phyloP scores from a whole-genome alignment of 371 early-diverging fungal species.

The Caulochytrium protostelioides region DNA sequence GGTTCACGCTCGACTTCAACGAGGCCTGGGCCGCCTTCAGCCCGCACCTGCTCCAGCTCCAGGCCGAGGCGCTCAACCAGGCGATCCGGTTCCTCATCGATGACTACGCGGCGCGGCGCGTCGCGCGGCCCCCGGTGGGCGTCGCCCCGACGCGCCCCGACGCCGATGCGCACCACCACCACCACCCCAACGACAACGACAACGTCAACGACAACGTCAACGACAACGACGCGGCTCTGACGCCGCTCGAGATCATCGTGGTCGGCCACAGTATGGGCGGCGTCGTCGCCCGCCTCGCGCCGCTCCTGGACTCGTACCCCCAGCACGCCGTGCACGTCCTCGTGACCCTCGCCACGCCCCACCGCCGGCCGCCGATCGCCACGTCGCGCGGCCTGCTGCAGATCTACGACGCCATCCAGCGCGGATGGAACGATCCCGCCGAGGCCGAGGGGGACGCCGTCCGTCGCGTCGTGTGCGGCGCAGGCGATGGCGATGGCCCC shows the following conservation, averaged over 20 bases:
- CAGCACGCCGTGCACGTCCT: conserved; percentile 58
- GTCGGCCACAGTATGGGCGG: conserved; percentile 96
- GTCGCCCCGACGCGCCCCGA: not conserved
- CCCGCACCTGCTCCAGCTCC: conserved; percentile 50
- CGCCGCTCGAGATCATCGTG: conserved; percentile 34
- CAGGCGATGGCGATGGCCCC: conserved; percentile 5
- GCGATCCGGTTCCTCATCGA: conserved; percentile 69
- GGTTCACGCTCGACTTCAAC: conserved; percentile 50
- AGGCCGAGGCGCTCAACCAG: conserved; percentile 61
- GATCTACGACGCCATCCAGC: conserved; percentile 50
- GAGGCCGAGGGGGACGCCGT: not conserved
- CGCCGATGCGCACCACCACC: conserved; percentile 20
- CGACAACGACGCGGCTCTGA: conserved; percentile 14
- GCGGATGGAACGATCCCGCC: conserved; percentile 35
- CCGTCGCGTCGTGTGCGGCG: not conserved
- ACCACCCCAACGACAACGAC: conserved; percentile 17
- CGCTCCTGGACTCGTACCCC: conserved; percentile 49
- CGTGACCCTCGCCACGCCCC: conserved; percentile 78
- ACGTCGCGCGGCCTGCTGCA: conserved; percentile 50
- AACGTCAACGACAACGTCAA: conserved; percentile 26
- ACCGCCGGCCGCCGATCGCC: conserved; percentile 57
- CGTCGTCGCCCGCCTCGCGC: conserved; percentile 55
- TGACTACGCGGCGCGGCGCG: no score
- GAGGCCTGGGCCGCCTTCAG: conserved; percentile 82
- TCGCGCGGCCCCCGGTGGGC: no score